These are phyloP conservation scores for Annulohypoxylon maeteangense DNA, from an alignment of 495 filamentous ascomycete species.

Conservation along the genomic window DNA sequence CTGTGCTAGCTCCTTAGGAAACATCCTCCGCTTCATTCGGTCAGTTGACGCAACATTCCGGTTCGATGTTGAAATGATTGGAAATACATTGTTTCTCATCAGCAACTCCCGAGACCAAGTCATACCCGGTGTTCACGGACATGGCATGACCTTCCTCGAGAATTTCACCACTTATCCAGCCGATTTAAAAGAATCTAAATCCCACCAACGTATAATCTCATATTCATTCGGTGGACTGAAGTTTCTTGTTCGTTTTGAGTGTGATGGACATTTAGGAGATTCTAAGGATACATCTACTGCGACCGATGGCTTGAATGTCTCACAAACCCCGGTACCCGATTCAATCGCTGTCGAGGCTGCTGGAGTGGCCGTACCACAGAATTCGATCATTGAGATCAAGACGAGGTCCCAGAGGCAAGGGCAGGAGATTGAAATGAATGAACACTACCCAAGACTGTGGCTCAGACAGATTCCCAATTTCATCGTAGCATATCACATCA, in stretches of 20 bases:
- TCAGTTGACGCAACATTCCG: slow-evolving; percentile 60
- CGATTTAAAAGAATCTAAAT: slow-evolving; percentile 61
- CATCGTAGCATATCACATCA: slow-evolving; percentile 67
- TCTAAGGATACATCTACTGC: neutral
- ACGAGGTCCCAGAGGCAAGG: slow-evolving; percentile 58
- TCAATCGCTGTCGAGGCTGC: slow-evolving; percentile 30
- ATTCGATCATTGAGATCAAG: slow-evolving; percentile 72
- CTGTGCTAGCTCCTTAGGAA: slow-evolving; percentile 70
- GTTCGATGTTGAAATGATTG: slow-evolving; percentile 68
- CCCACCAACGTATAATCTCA: slow-evolving; percentile 70
- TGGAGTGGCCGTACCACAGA: slow-evolving; percentile 54
- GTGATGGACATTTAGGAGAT: slow-evolving; percentile 66
- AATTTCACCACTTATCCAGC: slow-evolving; percentile 69
- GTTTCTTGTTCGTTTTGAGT: slow-evolving; percentile 68
- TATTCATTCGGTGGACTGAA: slow-evolving; percentile 68
- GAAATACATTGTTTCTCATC: slow-evolving; percentile 70
- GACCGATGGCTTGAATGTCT: neutral
- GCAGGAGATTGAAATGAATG: slow-evolving; percentile 45
- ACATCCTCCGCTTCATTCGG: slow-evolving; percentile 63
- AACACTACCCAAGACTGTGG: slow-evolving; percentile 69
- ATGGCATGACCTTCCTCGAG: slow-evolving; percentile 72
- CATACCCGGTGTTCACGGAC: slow-evolving; percentile 66
- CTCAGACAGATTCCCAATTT: slow-evolving; percentile 70
- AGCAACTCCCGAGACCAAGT: slow-evolving; percentile 64
- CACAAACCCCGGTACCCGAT: neutral